A percentile compares a stretch with the other conserved stretches of the same genome.
These are phyloP conservation scores for Postia placenta DNA, from an alignment of 768 basidiomycete species.

Conservation along the genomic window DNA sequence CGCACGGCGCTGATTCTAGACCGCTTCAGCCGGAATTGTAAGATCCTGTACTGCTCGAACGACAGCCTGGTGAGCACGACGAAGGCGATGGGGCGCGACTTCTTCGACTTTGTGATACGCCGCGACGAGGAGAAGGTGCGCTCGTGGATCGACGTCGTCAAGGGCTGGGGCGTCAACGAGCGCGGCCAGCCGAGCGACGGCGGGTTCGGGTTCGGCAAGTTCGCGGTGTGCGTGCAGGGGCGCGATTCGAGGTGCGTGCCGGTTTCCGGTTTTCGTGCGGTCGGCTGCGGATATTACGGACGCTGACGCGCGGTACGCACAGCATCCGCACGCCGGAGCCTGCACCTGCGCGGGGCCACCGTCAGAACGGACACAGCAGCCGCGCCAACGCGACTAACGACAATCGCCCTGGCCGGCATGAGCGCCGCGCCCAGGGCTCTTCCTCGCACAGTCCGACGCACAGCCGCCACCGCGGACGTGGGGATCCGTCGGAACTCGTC, in stretches of 20 bases:
- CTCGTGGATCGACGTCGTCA: slow-evolving; percentile 71
- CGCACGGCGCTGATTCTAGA: slow-evolving; percentile 80
- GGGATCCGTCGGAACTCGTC: slow-evolving; percentile 26
- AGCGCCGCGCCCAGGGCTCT: slow-evolving; percentile 2
- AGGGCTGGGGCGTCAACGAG: slow-evolving; percentile 82
- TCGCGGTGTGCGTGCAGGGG: slow-evolving; percentile 48
- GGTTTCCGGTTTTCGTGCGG: background rate
- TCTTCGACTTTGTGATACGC: slow-evolving; percentile 69
- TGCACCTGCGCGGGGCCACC: slow-evolving; percentile 24
- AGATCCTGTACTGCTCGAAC: slow-evolving; percentile 69
- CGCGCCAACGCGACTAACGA: no score
- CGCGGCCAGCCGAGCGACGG: slow-evolving; percentile 78
- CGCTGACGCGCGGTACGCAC: slow-evolving; percentile 3
- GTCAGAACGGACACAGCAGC: slow-evolving; percentile 14
- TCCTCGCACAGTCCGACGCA: slow-evolving; percentile 5
- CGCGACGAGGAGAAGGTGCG: slow-evolving; percentile 63
- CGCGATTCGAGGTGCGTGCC: slow-evolving; percentile 53
- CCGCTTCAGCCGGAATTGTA: slow-evolving; percentile 63
- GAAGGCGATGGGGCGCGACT: slow-evolving; percentile 54
- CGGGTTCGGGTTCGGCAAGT: slow-evolving; percentile 78
- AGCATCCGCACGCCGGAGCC: slow-evolving; percentile 22
- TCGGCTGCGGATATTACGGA: background rate
- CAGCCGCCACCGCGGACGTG: slow-evolving; percentile 5
- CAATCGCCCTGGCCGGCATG: slow-evolving; percentile 5
- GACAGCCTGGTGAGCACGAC: slow-evolving; percentile 57